Evolutionary conservation across 148 eudicot genomes (phyloP), one percentile per base, ranked within the genome.

Genomic region (Polygonum maritimum): DNA sequence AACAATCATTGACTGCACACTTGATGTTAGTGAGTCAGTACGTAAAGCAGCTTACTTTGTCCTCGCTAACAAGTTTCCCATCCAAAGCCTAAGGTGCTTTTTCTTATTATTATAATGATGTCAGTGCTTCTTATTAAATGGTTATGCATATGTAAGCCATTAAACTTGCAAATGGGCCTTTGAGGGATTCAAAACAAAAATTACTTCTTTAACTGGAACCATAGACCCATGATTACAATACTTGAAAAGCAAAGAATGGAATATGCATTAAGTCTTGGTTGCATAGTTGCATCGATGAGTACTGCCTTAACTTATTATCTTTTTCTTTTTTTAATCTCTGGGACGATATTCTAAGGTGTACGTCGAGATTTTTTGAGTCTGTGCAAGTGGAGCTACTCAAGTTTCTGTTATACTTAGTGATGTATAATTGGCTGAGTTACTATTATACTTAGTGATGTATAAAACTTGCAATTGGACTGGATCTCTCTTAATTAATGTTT

Each of bases 1-100:
- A 19, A 88, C 82, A 62, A 84, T 95, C 48, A 87, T 92, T 75
- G 84, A 90, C 48, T 87, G 94, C 84, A 95, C 97, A 18, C 87
- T 91, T 81, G 99, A 95, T 84, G 94, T 91, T 78, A 91, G 87
- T 19, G 99, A 95, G 74, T 87, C 91, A 62, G 99, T 92, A 21
- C 94, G 99, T 11, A 95, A 88, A 85, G 86, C 94, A 80, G 91
- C 99, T 26, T 95, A 88, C 80, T 82, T 81, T 85, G 99, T 95
- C 45, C 82, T 95, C 77, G 97, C 98, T 48, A 84, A 84, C 82
- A 95, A 92, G 83, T 95, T 90, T 75, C 99, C 99, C 51, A 89
- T 95, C 77, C 99, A 95, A 80, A 92, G 89, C 84, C 96, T 95
- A 73, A 95, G 99, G 99, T 93, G 77, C 62, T 39, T 74, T 18